Base-by-base conservation (phyloP, 2,329 filamentous ascomycete genomes). In the Claviceps sorghi region DNA sequence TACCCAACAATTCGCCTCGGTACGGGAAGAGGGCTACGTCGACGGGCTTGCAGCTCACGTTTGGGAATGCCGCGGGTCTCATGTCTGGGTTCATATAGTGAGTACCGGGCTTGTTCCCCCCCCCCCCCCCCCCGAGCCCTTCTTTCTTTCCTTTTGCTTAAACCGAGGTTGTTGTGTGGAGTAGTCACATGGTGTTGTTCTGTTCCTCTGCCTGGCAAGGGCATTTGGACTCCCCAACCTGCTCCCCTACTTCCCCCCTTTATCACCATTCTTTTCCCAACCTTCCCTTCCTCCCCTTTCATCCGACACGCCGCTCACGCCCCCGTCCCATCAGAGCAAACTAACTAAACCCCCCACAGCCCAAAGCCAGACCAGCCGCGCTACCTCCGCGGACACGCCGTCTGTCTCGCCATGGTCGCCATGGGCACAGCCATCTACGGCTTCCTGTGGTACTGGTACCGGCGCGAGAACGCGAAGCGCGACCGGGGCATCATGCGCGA, bases 1-100 rank as follows among this genome's bases (percentile, higher is more conserved):
- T 83, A 41, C 77, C 83, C 0, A 81, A 77, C 19, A 89, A 88
- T 54, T 75, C 77, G 17, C 86, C 86, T 1, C 73, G 86, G 8
- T 90, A 88, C 58, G 85, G 84, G 10, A 90, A 89, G 65, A 73
- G 86, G 34, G 84, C 84, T 0, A 84, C 83, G 0, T 83, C 82
- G 0, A 86, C 79, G 1, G 85, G 83, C 0, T 62, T 88, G 62
- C 84, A 88, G 62, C 69, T 88, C 38, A 86, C 79, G 0, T 75
- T 83, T 50, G 84, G 84, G 2, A 89, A 89, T 57, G 72, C 74
- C 17, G 77, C 80, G 11, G 86, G 86, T 2, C 83, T 89, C 57
- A 83, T 88, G 80, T 77, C 82, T 3, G 79, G 83, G 0, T 88
- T 87, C 59, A 79, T 85, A 51, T 77, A 76, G 67, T 69, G 53